These are phyloP conservation scores for Penicillium olsonii DNA, from an alignment of 2,329 filamentous ascomycete species.

Conservation along the genomic window DNA sequence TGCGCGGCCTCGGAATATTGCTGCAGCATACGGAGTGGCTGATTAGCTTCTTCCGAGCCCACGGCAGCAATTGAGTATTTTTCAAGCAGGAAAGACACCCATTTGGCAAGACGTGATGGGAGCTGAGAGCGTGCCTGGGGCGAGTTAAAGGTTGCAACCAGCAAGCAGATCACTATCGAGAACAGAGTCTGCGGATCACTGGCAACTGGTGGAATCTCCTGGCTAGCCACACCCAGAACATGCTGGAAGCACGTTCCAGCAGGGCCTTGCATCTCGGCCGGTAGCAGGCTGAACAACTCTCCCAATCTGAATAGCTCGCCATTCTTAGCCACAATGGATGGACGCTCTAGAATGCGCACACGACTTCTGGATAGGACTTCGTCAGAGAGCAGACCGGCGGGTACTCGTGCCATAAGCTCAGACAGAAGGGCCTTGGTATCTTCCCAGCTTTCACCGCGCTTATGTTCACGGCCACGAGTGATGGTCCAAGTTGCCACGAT, in stretches of 20 bases:
- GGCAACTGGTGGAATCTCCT: conserved; percentile 18
- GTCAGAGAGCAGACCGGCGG: conserved; percentile 29
- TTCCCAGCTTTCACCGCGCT: conserved; percentile 25
- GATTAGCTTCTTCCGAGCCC: conserved; percentile 17
- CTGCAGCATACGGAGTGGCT: conserved; percentile 17
- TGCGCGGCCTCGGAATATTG: conserved; percentile 9
- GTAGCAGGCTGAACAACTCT: conserved; percentile 34
- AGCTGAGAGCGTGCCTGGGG: conserved; percentile 21
- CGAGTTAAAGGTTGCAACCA: conserved; percentile 29
- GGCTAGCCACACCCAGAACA: conserved; percentile 22
- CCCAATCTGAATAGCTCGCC: conserved; percentile 39
- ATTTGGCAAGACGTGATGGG: conserved; percentile 36
- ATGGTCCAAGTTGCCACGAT: conserved; percentile 44
- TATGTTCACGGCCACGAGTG: conserved; percentile 33
- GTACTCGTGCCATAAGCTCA: conserved; percentile 33
- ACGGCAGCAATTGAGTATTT: conserved; percentile 36
- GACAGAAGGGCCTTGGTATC: conserved; percentile 31
- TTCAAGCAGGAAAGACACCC: conserved; percentile 39
- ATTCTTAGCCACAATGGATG: conserved; percentile 34
- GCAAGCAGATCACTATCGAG: conserved; percentile 35
- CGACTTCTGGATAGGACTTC: conserved; percentile 31
- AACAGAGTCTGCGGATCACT: conserved; percentile 24
- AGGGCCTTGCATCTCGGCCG: conserved; percentile 27
- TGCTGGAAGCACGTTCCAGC: conserved; percentile 26
- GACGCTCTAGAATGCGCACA: conserved; percentile 34